Base-by-base conservation (phyloP, 331 rosid species). In the Acacia pycnantha region DNA sequence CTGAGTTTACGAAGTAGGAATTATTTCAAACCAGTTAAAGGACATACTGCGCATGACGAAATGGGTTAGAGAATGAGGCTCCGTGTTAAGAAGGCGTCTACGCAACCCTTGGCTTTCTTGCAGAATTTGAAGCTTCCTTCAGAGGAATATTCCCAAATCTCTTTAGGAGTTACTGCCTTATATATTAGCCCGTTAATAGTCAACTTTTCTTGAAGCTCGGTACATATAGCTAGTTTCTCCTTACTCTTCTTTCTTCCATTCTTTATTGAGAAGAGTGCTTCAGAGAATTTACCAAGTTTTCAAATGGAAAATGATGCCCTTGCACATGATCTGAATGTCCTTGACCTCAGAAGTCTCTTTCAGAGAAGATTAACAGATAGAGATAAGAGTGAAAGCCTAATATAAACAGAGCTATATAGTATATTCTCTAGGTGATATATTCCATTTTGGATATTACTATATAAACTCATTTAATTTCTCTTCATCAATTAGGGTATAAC, bases 61-160 rank as follows among this genome's bases (percentile, higher is more conserved):
- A 22, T 51, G 71, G 69, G 76, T 53, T 77, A 65, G 76, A 77
- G 78, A 66, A 77, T 40, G 77, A 2, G 65, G 46, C 80, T 59
- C 6, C 47, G 27, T 58, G 73, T 70, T 27, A 59, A 37, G 44
- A 68, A 37, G 73, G 73, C 48, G 24, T 68, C 29, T 35, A 83
- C 12, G 37, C 37, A 61, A 61, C 70, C 41, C 41, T 14, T 27
- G 3, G 43, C 70, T 31, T 31, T 14, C 41, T 29, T 14, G 70
- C 41, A 29, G 37, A 64, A 43, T n/a, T 47, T 71, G 73, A 76
- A 77, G 78, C 80, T 48, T 66, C 82, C 70, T 70, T 27, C 26
- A 46, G 33, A 16, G 78, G 85, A 81, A 85, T 85, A 83, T 85
- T 46, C 81, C 84, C 14, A 15, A 31, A n/a, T 15, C 76, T 51